Base-by-base conservation (phyloP, 345 rosid species). In the Adansonia digitata region DNA sequence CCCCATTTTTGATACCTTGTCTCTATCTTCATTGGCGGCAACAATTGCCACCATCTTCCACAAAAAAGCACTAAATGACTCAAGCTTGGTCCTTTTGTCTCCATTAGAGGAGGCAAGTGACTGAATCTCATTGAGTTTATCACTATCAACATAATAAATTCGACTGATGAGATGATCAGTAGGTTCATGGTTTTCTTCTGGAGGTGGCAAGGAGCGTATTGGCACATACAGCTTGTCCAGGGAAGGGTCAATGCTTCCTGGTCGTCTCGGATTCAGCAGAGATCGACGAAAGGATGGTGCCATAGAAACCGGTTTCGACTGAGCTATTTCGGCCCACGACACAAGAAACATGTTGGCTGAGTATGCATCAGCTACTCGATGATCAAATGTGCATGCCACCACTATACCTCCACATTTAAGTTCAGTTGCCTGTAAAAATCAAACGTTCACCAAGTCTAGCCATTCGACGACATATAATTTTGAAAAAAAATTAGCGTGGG, bases 331-430 rank as follows among this genome's bases (percentile, higher is more conserved):
- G 5, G 94, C 89, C 94, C 92, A 90, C 5, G 92, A 83, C 5
- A 87, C 87, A 2, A 88, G 80, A 76, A 90, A 87, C 89, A 90
- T 83, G 75, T 90, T 88, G 79, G 78, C 66, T 0, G 94, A 85
- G 77, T 83, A 78, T 14, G 92, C 94, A 57, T 90, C 92, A 3
- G 91, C 85, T 24, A 90, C 48, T 24, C 94, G 91, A 45, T 90
- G 94, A 69, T 90, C 94, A 29, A 90, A 88, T 14, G 87, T 40
- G 82, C 90, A 90, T 6, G 72, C 92, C 80, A 88, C 88, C 49
- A 90, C 88, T 26, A 87, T 12, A 0, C 88, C 86, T 0, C 91
- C 91, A 34, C 91, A 88, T 63, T 75, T 82, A 0, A 90, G 83
- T 53, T 85, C 81, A 0, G 94, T 88, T 51, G 74, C 89, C 91